Conservation (phyloP, 371 early-diverging fungal species). For the Zychaea mexicana region DNA sequence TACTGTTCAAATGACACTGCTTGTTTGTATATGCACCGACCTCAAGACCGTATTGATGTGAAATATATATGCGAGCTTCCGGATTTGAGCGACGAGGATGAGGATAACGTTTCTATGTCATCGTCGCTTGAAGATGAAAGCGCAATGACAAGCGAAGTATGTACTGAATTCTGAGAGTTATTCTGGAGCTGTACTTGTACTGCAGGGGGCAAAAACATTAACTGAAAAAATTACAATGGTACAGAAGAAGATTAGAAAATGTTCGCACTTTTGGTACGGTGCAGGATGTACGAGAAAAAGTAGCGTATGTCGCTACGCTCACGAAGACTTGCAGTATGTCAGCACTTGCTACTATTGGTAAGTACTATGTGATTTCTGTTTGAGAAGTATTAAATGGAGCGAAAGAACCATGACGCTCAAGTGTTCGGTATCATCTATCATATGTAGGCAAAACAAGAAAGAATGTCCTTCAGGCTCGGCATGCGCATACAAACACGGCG, state of each 20-base stretch:
- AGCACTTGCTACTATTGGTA: constrained; percentile 11
- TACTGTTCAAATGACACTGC: constrained; percentile 48
- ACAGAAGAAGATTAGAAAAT: neutral
- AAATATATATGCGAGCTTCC: no score
- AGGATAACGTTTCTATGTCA: no score
- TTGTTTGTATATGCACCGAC: no score
- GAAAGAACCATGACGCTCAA: no score
- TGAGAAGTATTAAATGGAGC: no score
- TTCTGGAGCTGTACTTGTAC: no score
- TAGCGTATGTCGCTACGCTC: constrained; percentile 57
- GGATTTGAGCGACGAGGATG: no score
- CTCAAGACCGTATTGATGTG: no score
- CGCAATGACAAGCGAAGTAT: no score
- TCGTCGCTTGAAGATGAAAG: no score
- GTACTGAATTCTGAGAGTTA: no score
- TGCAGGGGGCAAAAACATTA: neutral
- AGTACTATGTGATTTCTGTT: constrained; percentile 21
- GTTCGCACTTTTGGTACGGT: neutral
- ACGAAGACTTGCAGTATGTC: constrained; percentile 39
- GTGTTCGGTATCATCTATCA: neutral
- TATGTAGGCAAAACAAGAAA: constrained; percentile 3
- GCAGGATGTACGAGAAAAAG: constrained; percentile 35
- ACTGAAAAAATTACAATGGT: neutral
- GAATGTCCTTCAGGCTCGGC: neutral
- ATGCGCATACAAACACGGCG: neutral